Evolutionary conservation across 2,329 filamentous ascomycete genomes (phyloP).

Genomic region (Ceratocystis alfenasii): DNA sequence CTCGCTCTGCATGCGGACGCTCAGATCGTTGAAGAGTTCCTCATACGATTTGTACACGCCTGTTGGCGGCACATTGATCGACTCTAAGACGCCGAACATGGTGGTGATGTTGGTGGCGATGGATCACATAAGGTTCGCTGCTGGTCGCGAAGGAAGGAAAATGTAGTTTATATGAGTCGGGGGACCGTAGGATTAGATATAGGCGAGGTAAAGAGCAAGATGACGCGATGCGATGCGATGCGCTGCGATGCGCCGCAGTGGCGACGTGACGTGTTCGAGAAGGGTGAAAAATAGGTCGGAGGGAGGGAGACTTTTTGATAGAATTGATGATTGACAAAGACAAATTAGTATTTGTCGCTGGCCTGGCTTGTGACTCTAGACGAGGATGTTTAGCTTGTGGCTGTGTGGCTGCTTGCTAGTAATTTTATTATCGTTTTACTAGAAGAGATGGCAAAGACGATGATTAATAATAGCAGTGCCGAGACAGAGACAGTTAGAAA

Average conservation of each 20-base stretch:
- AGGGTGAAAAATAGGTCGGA: neutral
- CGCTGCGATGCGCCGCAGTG: neutral
- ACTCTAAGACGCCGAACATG: constrained; percentile 37
- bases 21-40: constrained; percentile 33
- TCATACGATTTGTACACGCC: constrained; percentile 33
- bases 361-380: neutral
- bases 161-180: neutral
- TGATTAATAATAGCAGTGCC: neutral
- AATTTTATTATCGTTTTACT: neutral
- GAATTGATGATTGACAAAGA: neutral
- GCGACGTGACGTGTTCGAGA: constrained; percentile 11
- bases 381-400: neutral
- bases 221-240: constrained; percentile 6
- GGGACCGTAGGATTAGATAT: neutral
- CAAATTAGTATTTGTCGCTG: neutral
- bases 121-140: constrained; percentile 14
- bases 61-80: constrained; percentile 31
- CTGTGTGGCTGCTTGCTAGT: neutral
- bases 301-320: neutral
- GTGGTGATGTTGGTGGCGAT: constrained; percentile 22
- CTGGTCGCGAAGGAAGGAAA: neutral
- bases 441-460: neutral
- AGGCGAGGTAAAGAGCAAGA: neutral
- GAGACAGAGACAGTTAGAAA: neutral
- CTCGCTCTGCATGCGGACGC: constrained; percentile 34